Base-by-base conservation (phyloP, 805 yeast genomes). In the Ogataea henricii region DNA sequence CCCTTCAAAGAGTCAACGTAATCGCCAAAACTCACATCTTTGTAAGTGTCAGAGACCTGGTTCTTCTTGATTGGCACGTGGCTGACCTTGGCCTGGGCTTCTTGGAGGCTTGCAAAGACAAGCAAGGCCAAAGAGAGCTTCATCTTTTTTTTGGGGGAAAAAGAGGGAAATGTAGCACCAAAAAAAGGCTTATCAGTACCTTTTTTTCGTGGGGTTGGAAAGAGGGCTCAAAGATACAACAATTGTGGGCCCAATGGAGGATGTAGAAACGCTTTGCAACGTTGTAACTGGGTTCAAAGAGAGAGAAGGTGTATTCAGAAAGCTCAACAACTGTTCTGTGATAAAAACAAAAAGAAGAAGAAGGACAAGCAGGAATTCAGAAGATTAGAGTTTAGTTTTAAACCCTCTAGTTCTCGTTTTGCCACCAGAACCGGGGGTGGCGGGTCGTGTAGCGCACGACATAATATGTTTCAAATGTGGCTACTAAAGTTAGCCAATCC, bases 1-100 rank as follows among this genome's bases (percentile, higher is more conserved):
- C 69, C 60, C 49, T 78, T 74, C 53, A 80, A 66, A 2, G 78
- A 71, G n/a, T 60, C 53, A 45, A 78, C 72, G 58, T 79, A 79
- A 37, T 77, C 77, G n/a, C 57, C 51, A 57, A 75, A 79, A 12
- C 68, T 63, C 43, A 65, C 58, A 41, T 77, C 78, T 43, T 70
- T 69, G 49, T 76, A 71, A 14, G 78, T 67, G 26, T 77, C 81
- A 20, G 73, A 74, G 33, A 63, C 61, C 2, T 82, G 76, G 30
- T 77, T 68, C 62, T 76, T 78, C 50, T 70, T 63, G 56, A 80
- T 69, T 47, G 73, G 69, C 38, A 80, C 74, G 14, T 73, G 66
- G 59, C 73, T 78, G 23, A 68, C 73, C 46, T 70, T 76, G 45
- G 79, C 82, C 7, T 53, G 54, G n/a, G 56, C 37, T 33, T 75